Base-by-base conservation (phyloP, 805 yeast genomes). In the Nakazawaea populi region DNA sequence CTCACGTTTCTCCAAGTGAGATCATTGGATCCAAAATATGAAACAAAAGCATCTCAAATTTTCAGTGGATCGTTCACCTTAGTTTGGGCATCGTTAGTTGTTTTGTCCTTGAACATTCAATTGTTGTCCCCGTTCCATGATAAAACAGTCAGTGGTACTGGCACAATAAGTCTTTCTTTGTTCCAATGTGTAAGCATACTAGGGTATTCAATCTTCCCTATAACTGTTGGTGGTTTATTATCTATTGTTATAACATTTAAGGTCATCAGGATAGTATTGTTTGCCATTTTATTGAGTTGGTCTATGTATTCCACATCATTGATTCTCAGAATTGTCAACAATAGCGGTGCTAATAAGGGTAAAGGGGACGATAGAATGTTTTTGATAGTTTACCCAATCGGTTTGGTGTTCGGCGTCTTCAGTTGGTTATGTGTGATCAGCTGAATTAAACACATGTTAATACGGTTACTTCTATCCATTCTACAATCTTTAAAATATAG, bases 401-500 rank as follows among this genome's bases (percentile, higher is more conserved):
- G 71, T 10, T 66, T 79, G 52, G 75, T 79, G 63, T 79, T 74
- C 58, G 73, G 79, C 2, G 69, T 77, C 2, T 72, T 79, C 55
- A 68, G 80, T 37, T 80, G 83, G 83, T 67, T 80, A 35, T 75
- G 71, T 48, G 76, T 79, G 12, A 79, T 79, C 42, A 73, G 79
- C 18, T 75, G 61, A 54, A 14, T 38, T 38, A 8, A 38, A 3
- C 24, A 18, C 24, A 18, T 18, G 24, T 18, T 18, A 18, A 18
- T 18, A 18, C 24, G 24, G 24, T 18, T 18, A 18, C 24, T 2
- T 18, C 24, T 18, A 18, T 18, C 24, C 24, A 18, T 18, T 18
- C 24, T 18, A 18, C 24, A 18, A 18, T 18, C 24, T 18, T 18
- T 18, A 18, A 18, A 18, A 18, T 18, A 18, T 18, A 18, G 24